A percentile compares a stretch with the other conserved stretches of the same genome.
Evolutionary conservation across 495 filamentous ascomycete genomes (phyloP).

Genomic region (Rostrohypoxylon terebratum): DNA sequence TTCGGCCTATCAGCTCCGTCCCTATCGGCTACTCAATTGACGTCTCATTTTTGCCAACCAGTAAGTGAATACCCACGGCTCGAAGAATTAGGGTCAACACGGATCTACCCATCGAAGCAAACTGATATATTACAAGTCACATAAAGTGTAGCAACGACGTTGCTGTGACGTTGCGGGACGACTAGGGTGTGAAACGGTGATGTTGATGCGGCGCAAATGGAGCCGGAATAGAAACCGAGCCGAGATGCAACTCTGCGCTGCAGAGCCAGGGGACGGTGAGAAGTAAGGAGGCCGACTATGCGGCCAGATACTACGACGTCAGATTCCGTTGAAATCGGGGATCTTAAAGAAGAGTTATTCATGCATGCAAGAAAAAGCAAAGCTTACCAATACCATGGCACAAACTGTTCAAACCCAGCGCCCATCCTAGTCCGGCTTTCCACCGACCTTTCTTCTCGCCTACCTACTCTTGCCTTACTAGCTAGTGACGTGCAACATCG

Average conservation of each 20-base stretch:
- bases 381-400: slow-evolving; percentile 42
- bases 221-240: slow-evolving; percentile 41
- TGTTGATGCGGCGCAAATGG: slow-evolving; percentile 44
- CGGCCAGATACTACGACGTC: slow-evolving; percentile 44
- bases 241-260: slow-evolving; percentile 46
- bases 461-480: not conserved
- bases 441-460: slow-evolving; percentile 7
- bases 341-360: slow-evolving; percentile 28
- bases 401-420: slow-evolving; percentile 11
- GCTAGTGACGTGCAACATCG: slow-evolving; percentile 6
- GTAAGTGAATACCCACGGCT: not conserved
- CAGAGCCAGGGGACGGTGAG: slow-evolving; percentile 34
- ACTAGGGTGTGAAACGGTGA: slow-evolving; percentile 44
- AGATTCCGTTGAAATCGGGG: slow-evolving; percentile 28
- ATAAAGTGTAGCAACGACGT: slow-evolving; percentile 28
- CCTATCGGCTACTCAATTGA: not conserved
- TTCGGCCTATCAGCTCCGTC: not conserved
- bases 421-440: slow-evolving; percentile 18
- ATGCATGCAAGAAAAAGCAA: slow-evolving; percentile 39
- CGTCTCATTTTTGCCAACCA: not conserved
- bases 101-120: slow-evolving; percentile 10
- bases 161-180: slow-evolving; percentile 24
- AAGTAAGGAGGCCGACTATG: slow-evolving; percentile 43
- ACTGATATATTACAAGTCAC: slow-evolving; percentile 24
- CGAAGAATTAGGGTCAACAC: slow-evolving; percentile 16